Conservation (phyloP, 331 rosid species). For the Malus hybrid region DNA sequence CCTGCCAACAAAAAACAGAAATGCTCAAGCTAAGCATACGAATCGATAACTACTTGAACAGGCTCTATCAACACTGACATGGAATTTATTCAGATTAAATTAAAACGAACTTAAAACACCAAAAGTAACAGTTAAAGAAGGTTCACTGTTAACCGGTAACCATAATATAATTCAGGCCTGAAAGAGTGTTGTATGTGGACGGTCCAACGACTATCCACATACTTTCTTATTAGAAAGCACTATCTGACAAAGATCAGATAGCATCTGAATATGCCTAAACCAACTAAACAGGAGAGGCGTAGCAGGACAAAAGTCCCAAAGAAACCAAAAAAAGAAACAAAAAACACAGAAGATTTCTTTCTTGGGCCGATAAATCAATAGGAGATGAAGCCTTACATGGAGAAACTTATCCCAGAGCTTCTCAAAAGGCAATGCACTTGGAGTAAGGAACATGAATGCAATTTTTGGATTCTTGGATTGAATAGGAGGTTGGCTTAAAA, state of each 20-base stretch:
- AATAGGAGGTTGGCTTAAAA: slow-evolving; percentile 46
- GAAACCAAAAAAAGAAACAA: not conserved
- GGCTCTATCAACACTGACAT: not conserved
- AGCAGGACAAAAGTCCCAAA: not conserved
- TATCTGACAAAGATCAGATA: not conserved
- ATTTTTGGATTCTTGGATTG: slow-evolving; percentile 48
- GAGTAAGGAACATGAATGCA: slow-evolving; percentile 93
- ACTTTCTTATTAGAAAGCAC: not conserved
- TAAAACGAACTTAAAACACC: not conserved
- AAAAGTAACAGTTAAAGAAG: not conserved
- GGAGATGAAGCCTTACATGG: slow-evolving; percentile 42
- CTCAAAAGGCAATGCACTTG: slow-evolving; percentile 83
- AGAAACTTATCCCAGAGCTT: slow-evolving; percentile 93
- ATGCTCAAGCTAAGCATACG: slow-evolving; percentile 6
- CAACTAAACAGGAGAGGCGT: not conserved
- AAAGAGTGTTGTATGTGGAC: not conserved
- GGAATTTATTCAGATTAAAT: not conserved
- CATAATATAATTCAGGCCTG: not conserved
- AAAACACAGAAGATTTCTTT: not conserved
- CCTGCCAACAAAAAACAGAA: slow-evolving; percentile 48
- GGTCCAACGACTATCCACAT: not conserved
- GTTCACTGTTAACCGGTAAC: not conserved
- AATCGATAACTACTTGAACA: not conserved
- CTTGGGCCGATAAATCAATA: not conserved
- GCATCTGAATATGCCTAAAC: not conserved